phyloP scores from a whole-genome alignment of 1,284 basidiomycete genomes.

The Leccinum pachyderme region DNA sequence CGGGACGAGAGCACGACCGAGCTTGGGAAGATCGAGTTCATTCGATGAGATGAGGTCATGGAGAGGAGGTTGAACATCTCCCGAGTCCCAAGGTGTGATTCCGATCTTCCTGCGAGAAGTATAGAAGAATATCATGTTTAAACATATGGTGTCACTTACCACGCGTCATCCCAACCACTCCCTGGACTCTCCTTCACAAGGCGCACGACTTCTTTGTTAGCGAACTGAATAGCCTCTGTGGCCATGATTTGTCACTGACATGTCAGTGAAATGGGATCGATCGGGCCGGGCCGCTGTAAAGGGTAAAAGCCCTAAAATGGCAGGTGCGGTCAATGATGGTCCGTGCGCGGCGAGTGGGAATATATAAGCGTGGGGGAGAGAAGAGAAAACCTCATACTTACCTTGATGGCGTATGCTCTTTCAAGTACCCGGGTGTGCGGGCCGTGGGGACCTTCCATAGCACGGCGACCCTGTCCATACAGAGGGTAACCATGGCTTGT shows the following conservation, averaged over 20 bases:
- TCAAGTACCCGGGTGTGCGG: conserved; percentile 43
- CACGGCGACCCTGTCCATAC: conserved; percentile 47
- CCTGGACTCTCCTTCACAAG: conserved; percentile 15
- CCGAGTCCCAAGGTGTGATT: conserved; percentile 66
- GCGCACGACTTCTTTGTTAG: conserved; percentile 4
- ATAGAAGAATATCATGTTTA: neutral
- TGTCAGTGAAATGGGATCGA: neutral
- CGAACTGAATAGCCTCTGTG: neutral
- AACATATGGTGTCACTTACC: conserved; percentile 5
- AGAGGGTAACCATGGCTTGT: conserved; percentile 33
- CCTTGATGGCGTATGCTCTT: conserved; percentile 20
- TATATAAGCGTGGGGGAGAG: conserved; percentile 19
- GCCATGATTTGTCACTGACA: neutral
- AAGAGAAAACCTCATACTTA: conserved; percentile 3
- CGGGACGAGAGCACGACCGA: conserved; percentile 63
- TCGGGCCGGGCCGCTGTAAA: neutral
- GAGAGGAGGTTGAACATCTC: conserved; percentile 54
- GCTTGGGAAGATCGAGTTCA: conserved; percentile 47
- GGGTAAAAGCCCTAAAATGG: conserved; percentile 5
- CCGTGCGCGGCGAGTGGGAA: conserved; percentile 13
- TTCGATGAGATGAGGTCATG: conserved; percentile 49
- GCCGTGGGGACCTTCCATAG: conserved; percentile 44
- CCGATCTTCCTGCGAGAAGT: conserved; percentile 46
- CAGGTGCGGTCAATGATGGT: conserved; percentile 10
- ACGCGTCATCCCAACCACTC: conserved; percentile 23